A percentile compares a stretch with the other conserved stretches of the same genome.
Conservation (phyloP, 805 yeast genomes). For the Nakazawaea ishiwadae region DNA sequence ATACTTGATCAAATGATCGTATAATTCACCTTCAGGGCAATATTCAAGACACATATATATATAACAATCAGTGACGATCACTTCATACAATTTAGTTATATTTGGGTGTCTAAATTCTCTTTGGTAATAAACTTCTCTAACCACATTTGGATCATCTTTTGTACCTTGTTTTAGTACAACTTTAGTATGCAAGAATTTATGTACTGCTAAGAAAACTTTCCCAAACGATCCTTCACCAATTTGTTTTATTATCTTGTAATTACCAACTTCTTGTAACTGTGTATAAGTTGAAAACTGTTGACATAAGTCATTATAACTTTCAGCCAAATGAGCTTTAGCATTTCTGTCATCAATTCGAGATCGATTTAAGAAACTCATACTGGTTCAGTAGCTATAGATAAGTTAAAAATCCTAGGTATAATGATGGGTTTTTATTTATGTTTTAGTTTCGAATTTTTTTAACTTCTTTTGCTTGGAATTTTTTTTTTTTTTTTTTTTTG, state of each 20-base stretch:
- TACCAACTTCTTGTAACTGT: constrained; percentile 65
- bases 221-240: constrained; percentile 95
- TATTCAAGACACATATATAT: constrained; percentile 90
- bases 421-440: background rate
- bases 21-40: constrained; percentile 79
- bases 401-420: too few species aligned
- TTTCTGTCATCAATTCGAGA: constrained; percentile 11
- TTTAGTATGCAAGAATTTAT: constrained; percentile 64
- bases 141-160: constrained; percentile 77
- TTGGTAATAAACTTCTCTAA: constrained; percentile 86
- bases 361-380: constrained; percentile 8
- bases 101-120: constrained; percentile 79
- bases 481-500: background rate
- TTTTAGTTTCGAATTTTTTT: background rate
- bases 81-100: constrained; percentile 81
- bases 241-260: constrained; percentile 64
- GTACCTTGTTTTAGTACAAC: constrained; percentile 83
- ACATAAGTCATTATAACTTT: constrained; percentile 11
- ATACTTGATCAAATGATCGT: constrained; percentile 53
- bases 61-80: constrained; percentile 70
- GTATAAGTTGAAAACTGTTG: constrained; percentile 10
- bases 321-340: constrained; percentile 10
- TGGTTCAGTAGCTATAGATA: background rate
- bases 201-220: constrained; percentile 81
- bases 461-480: too few species aligned